Percentiles rank a stretch among this genome's conserved stretches.
Conservation (phyloP, 2,329 filamentous ascomycete genomes). For the Cladorrhinum sp. region DNA sequence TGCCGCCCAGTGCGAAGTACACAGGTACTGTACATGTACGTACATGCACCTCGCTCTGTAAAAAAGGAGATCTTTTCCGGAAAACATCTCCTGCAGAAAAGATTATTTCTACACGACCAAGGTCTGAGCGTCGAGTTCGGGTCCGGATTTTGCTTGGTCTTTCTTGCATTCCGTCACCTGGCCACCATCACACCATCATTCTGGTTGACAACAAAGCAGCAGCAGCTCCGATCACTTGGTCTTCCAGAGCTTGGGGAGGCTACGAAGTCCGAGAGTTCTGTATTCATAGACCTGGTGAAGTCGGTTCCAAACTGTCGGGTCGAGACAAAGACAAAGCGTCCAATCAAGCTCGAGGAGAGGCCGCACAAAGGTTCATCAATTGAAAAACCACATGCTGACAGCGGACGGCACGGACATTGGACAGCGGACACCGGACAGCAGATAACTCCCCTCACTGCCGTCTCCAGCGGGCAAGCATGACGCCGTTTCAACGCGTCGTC, state of each 20-base stretch:
- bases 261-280: background rate
- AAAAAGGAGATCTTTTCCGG: background rate
- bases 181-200: background rate
- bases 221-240: background rate
- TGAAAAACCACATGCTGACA: background rate
- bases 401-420: background rate
- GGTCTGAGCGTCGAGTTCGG: background rate
- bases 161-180: background rate
- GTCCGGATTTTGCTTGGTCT: too few species aligned
- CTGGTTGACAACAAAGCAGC: background rate
- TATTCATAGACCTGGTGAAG: constrained; percentile 9
- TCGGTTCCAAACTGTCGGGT: constrained; percentile 28
- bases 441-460: background rate
- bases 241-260: background rate
- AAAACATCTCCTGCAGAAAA: too few species aligned
- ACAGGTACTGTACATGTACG: background rate
- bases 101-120: background rate
- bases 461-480: background rate
- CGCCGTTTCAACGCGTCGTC: background rate
- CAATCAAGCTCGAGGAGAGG: background rate
- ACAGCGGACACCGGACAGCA: too few species aligned
- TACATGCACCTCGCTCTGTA: too few species aligned
- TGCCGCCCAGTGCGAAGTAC: background rate
- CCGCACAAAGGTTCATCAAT: background rate
- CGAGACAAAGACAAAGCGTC: constrained; percentile 14